A percentile compares a stretch with the other conserved stretches of the same genome.
These are phyloP conservation scores for Plectranthus barbatus DNA, from an alignment of 257 asterid genomes.

Conservation along the genomic window DNA sequence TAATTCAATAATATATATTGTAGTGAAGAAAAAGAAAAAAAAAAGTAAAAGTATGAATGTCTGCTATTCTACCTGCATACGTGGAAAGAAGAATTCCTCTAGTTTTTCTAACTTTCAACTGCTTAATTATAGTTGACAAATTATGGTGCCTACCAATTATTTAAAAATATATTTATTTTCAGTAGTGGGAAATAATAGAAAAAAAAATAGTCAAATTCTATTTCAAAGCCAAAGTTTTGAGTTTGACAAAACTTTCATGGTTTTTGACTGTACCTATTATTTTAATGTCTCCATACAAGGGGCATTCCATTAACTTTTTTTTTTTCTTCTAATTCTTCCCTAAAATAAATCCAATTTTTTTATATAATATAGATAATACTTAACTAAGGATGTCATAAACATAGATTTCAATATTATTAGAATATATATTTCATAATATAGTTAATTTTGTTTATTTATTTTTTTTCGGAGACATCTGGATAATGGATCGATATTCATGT, in stretches of 20 bases:
- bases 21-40: neutral
- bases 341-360: neutral
- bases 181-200: neutral
- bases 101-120: neutral
- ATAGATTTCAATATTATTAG: no score
- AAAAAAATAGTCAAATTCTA: conserved; percentile 1
- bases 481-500: no score
- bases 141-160: neutral
- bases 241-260: conserved; percentile 1
- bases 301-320: neutral
- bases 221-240: neutral
- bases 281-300: neutral
- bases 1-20: neutral
- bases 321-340: neutral
- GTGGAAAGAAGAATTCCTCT: neutral
- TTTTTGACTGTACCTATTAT: neutral
- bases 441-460: no score
- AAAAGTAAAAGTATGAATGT: neutral
- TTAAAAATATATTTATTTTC: neutral
- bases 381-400: no score
- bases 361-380: no score
- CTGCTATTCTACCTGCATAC: neutral
- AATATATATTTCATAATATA: no score
- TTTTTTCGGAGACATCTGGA: no score
- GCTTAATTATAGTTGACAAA: neutral